These are phyloP conservation scores for Sporobolus alterniflorus DNA, from an alignment of 202 grass and related monocot genomes.

Conservation along the genomic window DNA sequence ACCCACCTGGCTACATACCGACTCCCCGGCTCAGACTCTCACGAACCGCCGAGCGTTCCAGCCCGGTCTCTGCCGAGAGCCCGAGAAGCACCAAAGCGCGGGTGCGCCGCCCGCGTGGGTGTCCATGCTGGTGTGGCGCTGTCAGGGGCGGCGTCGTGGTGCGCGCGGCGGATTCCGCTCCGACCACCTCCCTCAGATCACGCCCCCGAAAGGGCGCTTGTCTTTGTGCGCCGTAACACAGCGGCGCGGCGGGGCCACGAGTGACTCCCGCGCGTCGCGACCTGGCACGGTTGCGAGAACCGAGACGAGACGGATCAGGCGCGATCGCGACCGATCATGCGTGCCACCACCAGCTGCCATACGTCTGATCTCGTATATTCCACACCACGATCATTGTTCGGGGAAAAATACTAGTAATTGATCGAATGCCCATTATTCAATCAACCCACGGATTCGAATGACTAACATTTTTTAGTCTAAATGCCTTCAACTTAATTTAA, in stretches of 20 bases:
- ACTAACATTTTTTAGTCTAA: no score
- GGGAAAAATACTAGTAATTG: no score
- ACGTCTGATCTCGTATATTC: background rate
- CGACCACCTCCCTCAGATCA: background rate
- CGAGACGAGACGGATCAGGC: background rate
- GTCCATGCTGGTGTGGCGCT: background rate
- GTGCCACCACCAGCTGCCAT: background rate
- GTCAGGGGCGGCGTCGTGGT: background rate
- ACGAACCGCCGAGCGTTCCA: conserved; percentile 14
- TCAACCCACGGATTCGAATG: no score
- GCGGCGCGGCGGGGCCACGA: background rate
- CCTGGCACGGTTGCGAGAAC: conserved; percentile 2
- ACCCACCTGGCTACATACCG: background rate
- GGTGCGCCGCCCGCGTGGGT: background rate
- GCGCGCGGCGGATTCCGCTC: background rate
- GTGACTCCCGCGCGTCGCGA: background rate
- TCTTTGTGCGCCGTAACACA: background rate
- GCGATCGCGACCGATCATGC: background rate
- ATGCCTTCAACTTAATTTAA: no score
- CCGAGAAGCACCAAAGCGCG: conserved; percentile 9
- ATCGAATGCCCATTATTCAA: no score
- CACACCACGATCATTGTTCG: background rate
- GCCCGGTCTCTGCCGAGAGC: background rate
- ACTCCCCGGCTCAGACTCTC: no score
- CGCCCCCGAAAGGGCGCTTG: background rate